phyloP scores from a whole-genome alignment of 352 stramenopile genomes.

The Elongisporangium undulatum region DNA sequence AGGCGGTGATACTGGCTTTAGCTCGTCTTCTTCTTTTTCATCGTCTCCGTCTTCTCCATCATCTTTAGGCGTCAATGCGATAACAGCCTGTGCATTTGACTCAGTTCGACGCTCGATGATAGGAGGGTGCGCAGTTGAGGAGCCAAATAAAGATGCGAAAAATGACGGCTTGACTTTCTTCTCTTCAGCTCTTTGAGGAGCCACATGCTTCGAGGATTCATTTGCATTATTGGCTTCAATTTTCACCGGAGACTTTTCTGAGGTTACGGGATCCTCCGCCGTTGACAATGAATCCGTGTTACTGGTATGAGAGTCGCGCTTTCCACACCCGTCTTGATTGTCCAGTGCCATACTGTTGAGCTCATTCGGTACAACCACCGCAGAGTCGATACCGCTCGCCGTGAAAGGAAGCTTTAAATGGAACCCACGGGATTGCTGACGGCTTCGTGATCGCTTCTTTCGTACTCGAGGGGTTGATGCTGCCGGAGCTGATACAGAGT shows the following conservation, averaged over 20 bases:
- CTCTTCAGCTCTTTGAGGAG: slow-evolving; percentile 16
- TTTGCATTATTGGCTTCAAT: not conserved
- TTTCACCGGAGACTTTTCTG: not conserved
- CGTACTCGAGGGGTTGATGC: not conserved
- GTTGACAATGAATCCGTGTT: not conserved
- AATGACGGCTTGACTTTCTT: slow-evolving; percentile 9
- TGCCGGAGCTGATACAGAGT: slow-evolving; percentile 21
- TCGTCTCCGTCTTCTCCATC: slow-evolving; percentile 44
- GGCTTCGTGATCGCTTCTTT: not conserved
- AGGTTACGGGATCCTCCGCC: not conserved
- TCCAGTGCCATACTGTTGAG: not conserved
- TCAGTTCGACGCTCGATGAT: not conserved
- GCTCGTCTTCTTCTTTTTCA: slow-evolving; percentile 25
- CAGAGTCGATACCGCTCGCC: not conserved
- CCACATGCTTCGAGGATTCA: slow-evolving; percentile 9
- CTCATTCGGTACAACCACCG: not conserved
- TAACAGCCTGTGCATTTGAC: not conserved
- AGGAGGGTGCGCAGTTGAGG: not conserved
- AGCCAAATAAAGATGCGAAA: not conserved
- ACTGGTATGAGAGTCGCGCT: not conserved
- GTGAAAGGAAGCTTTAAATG: not conserved
- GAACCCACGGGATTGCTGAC: not conserved
- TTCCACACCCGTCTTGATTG: not conserved
- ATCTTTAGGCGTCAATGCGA: not conserved
- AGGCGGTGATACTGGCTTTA: slow-evolving; percentile 1